Conservation (phyloP, 352 stramenopile species). For the Phytophthora pseudosyringae region DNA sequence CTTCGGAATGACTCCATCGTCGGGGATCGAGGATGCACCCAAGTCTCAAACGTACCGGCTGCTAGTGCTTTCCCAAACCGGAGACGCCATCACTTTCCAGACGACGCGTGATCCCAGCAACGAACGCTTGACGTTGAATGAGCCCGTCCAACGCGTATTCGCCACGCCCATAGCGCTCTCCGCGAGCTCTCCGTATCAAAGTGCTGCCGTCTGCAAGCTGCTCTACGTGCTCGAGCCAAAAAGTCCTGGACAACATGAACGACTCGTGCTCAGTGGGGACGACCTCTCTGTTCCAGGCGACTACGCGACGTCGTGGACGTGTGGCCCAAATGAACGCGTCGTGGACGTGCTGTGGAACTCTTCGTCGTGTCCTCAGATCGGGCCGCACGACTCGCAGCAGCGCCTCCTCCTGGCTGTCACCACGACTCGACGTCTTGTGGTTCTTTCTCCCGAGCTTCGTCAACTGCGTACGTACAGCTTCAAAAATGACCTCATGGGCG, state of each 20-base stretch:
- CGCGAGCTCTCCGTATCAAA: slow-evolving; percentile 34
- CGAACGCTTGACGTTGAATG: slow-evolving; percentile 46
- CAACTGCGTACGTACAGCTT: slow-evolving; percentile 52
- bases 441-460: slow-evolving; percentile 51
- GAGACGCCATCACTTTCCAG: slow-evolving; percentile 61
- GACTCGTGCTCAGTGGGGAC: slow-evolving; percentile 59
- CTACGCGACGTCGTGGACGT: slow-evolving; percentile 39
- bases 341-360: slow-evolving; percentile 65
- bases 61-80: slow-evolving; percentile 56
- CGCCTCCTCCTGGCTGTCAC: slow-evolving; percentile 47
- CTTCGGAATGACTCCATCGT: slow-evolving; percentile 41
- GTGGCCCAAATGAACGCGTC: slow-evolving; percentile 49
- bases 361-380: slow-evolving; percentile 21
- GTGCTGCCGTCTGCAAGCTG: slow-evolving; percentile 46
- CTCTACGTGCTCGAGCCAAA: slow-evolving; percentile 45
- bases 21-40: slow-evolving; percentile 16
- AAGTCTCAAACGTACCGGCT: slow-evolving; percentile 42
- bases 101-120: slow-evolving; percentile 46
- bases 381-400: slow-evolving; percentile 29
- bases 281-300: slow-evolving; percentile 44
- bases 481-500: slow-evolving; percentile 35
- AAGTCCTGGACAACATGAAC: slow-evolving; percentile 16
- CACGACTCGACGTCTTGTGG: slow-evolving; percentile 63
- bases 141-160: slow-evolving; percentile 60
- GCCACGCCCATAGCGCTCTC: slow-evolving; percentile 50